Evolutionary conservation across 306 rosid species (phyloP).

Genomic region (Sicyos edulis): DNA sequence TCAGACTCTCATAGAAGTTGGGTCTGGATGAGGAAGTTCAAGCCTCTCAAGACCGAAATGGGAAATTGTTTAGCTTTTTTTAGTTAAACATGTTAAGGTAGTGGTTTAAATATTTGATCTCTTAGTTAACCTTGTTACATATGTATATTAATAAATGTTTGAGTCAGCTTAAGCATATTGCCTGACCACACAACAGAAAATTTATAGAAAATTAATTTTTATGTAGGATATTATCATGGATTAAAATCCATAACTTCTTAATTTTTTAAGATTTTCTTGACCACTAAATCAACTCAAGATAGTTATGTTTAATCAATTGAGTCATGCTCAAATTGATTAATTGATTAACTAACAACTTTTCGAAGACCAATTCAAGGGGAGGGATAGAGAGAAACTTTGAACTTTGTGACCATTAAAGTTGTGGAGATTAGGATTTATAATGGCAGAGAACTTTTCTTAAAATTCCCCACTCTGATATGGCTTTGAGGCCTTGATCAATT

Average conservation of each 20-base stretch:
- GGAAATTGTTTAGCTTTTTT: neutral
- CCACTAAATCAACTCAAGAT: no score
- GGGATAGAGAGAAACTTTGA: neutral
- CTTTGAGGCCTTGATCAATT: neutral
- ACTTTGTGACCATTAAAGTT: neutral
- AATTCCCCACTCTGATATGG: neutral
- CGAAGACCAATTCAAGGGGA: neutral
- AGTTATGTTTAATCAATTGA: no score
- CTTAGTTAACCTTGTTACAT: no score
- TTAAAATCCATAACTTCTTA: no score
- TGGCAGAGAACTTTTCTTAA: neutral
- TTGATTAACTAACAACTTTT: neutral
- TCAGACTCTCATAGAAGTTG: constrained; percentile 7
- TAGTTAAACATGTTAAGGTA: no score
- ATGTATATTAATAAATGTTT: no score
- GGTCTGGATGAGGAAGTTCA: neutral
- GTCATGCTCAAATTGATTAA: neutral
- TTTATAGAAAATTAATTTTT: no score
- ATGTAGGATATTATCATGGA: no score
- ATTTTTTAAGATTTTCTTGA: no score
- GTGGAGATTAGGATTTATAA: neutral
- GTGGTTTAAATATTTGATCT: no score
- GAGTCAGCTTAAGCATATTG: no score
- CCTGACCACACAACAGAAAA: no score
- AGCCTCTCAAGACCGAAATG: neutral